These are phyloP conservation scores for Aspergillus saccharolyticus DNA, from an alignment of 495 filamentous ascomycete species.

Conservation along the genomic window DNA sequence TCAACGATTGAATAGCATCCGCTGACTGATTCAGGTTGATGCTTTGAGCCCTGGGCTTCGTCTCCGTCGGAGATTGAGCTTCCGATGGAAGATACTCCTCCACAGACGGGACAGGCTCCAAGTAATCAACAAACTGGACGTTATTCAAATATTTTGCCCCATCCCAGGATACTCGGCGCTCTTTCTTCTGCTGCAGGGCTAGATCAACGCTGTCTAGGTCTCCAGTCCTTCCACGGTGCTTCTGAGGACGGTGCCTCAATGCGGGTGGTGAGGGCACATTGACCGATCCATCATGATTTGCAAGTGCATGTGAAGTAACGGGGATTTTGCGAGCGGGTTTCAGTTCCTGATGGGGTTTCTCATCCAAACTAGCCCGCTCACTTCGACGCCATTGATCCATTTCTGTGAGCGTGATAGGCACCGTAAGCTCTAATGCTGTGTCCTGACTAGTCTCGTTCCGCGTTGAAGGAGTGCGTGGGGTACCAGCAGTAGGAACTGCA, in stretches of 20 bases:
- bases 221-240: slow-evolving; percentile 35
- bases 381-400: slow-evolving; percentile 34
- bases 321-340: slow-evolving; percentile 30
- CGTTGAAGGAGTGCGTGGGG: slow-evolving; percentile 34
- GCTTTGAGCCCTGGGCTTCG: slow-evolving; percentile 15
- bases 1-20: slow-evolving; percentile 34
- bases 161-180: slow-evolving; percentile 43
- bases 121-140: slow-evolving; percentile 11
- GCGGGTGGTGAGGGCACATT: slow-evolving; percentile 40
- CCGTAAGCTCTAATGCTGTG: slow-evolving; percentile 33
- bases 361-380: slow-evolving; percentile 29
- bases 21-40: slow-evolving; percentile 10
- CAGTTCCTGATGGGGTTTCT: slow-evolving; percentile 28
- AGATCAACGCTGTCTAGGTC: slow-evolving; percentile 18
- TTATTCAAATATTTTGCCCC: slow-evolving; percentile 37
- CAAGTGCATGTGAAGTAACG: slow-evolving; percentile 25
- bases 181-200: slow-evolving; percentile 28
- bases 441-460: slow-evolving; percentile 21
- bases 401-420: slow-evolving; percentile 37
- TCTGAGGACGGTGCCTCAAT: slow-evolving; percentile 40
- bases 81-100: slow-evolving; percentile 10
- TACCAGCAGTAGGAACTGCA: neutral
- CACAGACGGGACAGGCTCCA: slow-evolving; percentile 8
- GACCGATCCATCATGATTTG: slow-evolving; percentile 23
- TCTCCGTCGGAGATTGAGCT: slow-evolving; percentile 19